These are phyloP conservation scores for Botrytis hyacinthi DNA, from an alignment of 2,329 filamentous ascomycete genomes.

Conservation along the genomic window DNA sequence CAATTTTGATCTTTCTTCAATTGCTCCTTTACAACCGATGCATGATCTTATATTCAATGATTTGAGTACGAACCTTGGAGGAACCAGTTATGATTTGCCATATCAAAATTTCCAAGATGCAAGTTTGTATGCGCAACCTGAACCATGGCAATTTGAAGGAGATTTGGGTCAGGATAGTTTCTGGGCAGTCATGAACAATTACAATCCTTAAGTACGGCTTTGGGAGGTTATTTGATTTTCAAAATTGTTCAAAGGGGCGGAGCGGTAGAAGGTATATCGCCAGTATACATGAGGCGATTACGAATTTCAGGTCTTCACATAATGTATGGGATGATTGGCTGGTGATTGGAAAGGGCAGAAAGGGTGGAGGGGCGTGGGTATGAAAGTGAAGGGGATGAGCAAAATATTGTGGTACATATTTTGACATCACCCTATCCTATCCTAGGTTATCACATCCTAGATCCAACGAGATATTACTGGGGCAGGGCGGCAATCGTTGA, in stretches of 20 bases:
- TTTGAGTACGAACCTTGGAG: slow-evolving; percentile 35
- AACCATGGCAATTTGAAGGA: slow-evolving; percentile 52
- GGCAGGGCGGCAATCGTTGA: not conserved
- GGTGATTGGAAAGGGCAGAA: not conserved
- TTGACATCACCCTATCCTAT: not conserved
- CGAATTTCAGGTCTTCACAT: not conserved
- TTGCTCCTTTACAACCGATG: slow-evolving; percentile 57
- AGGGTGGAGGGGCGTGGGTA: not conserved
- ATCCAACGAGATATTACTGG: not conserved
- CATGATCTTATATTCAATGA: slow-evolving; percentile 58
- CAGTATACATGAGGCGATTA: not conserved
- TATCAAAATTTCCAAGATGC: slow-evolving; percentile 18
- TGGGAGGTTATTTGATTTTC: not conserved
- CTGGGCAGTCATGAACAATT: slow-evolving; percentile 55
- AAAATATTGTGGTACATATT: not conserved
- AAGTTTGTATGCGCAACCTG: slow-evolving; percentile 18
- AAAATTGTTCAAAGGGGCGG: not conserved
- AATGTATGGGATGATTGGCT: not conserved
- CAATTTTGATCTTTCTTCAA: slow-evolving; percentile 48
- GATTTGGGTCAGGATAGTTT: slow-evolving; percentile 55
- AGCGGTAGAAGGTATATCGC: not conserved
- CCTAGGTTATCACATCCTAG: not conserved
- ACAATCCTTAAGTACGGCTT: slow-evolving; percentile 23
- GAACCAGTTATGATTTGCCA: slow-evolving; percentile 7
- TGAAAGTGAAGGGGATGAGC: not conserved